A percentile compares a stretch with the other conserved stretches of the same genome.
Evolutionary conservation across 148 eudicot genomes (phyloP).

Genomic region (Pouteria glomerata): DNA sequence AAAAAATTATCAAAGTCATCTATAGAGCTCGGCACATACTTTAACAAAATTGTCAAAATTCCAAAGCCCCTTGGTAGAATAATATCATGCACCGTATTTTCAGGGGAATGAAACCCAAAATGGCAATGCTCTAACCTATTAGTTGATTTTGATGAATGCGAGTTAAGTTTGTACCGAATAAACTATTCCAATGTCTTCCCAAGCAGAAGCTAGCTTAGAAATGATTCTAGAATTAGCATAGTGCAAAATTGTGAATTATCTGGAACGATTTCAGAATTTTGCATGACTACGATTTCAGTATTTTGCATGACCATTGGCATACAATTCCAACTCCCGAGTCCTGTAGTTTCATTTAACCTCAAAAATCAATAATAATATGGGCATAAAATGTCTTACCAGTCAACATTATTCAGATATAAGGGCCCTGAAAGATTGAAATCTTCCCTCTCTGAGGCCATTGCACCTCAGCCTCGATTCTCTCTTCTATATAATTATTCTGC

Average conservation of each 20-base stretch:
- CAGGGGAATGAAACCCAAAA: not conserved
- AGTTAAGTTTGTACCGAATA: not conserved
- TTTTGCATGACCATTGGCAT: not conserved
- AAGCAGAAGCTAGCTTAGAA: not conserved
- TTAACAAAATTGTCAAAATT: not conserved
- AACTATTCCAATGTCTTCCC: not conserved
- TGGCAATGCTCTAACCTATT: not conserved
- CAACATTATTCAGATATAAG: constrained; percentile 56
- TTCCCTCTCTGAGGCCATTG: constrained; percentile 50
- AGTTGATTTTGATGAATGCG: not conserved
- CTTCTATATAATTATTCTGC: constrained; percentile 8
- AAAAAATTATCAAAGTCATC: not conserved
- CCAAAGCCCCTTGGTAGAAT: not conserved
- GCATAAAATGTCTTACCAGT: constrained; percentile 51
- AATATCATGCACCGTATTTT: not conserved
- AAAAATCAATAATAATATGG: not conserved
- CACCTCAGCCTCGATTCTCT: not conserved
- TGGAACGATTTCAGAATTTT: no score
- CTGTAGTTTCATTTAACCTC: not conserved
- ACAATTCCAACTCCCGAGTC: not conserved
- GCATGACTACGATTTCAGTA: not conserved
- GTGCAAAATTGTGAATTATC: no score
- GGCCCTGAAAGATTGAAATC: constrained; percentile 60
- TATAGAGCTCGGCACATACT: not conserved
- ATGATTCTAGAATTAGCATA: not conserved